Base-by-base conservation (phyloP, 2,329 filamentous ascomycete species). In the Lachnellula cervina region DNA sequence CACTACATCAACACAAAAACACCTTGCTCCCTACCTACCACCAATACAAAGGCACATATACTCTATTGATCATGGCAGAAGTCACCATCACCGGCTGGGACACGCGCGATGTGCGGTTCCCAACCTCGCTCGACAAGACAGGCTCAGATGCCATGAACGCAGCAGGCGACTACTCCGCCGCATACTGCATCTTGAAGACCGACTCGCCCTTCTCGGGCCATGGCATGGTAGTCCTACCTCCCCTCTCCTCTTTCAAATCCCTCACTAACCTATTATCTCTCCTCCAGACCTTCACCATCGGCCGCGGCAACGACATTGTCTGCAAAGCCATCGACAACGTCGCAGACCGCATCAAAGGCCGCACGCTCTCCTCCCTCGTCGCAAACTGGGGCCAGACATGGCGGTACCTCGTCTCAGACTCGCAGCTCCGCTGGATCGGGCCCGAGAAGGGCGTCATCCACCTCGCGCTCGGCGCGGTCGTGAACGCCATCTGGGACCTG, bases 131-230 rank as follows among this genome's bases (percentile, higher is more conserved):
- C 59, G 90, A 96, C 75, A 94, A 93, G 77, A 96, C 90, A n/a
- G 91, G 91, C 67, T 95, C 90, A 8, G 92, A 97, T 81, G 92
- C 90, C 68, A 97, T 96, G 92, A 96, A 97, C 70, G 88, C 89
- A 3, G 90, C 91, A 2, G 89, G 90, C 59, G 90, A 96, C 74
- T 96, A 96, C 75, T 96, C 90, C 1, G 81, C 91, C 13, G 91
- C 92, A n/a, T 97, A 96, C 78, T 96, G 90, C 72, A 93, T 96
- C 66, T 77, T 97, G 49, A 77, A 90, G 69, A 96, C 91, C 0
- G 87, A 95, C 70, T 86, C 87, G 0, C 69, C 80, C 11, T 80
- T 80, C 68, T 79, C 80, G 1, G 89, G 89, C 14, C 89, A 94
- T 69, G 89, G 89, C 67, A 93, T 93, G 88, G 86, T 88, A 70